Conservation (phyloP, 495 filamentous ascomycete species). For the Corynascus novoguineensis region DNA sequence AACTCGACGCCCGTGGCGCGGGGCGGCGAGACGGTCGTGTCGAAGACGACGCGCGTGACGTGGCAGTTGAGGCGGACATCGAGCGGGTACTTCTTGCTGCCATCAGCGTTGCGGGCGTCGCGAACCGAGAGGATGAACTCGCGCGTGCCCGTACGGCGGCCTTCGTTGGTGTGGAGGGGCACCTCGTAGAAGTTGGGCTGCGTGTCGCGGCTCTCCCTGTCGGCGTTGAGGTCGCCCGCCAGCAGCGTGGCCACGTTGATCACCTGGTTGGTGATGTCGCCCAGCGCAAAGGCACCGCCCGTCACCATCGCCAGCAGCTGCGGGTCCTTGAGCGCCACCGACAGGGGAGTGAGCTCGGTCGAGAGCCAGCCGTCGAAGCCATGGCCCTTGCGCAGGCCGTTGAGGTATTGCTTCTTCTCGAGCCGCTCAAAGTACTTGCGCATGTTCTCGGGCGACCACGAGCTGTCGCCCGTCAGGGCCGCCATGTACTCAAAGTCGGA, state of each 20-base stretch:
- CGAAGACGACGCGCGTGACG: constrained; percentile 56
- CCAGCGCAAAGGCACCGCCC: constrained; percentile 49
- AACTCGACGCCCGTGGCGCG: constrained; percentile 59
- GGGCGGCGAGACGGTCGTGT: constrained; percentile 36
- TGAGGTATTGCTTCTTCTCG: constrained; percentile 51
- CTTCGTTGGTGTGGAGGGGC: constrained; percentile 44
- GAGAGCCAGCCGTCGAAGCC: constrained; percentile 56
- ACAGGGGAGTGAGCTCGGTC: constrained; percentile 44
- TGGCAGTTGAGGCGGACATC: constrained; percentile 56
- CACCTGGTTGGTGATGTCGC: constrained; percentile 34
- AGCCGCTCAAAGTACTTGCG: constrained; percentile 44
- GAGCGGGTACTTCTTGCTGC: constrained; percentile 51
- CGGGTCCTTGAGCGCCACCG: constrained; percentile 45
- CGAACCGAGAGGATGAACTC: constrained; percentile 51
- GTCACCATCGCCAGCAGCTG: constrained; percentile 48
- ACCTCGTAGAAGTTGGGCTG: constrained; percentile 44
- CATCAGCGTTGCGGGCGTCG: constrained; percentile 46
- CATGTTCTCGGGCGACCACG: constrained; percentile 47
- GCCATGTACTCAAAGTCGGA: constrained; percentile 44
- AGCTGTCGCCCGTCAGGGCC: constrained; percentile 44
- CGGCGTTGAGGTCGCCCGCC: constrained; percentile 49
- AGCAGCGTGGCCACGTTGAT: constrained; percentile 43
- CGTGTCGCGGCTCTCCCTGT: constrained; percentile 27
- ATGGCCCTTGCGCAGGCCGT: constrained; percentile 42
- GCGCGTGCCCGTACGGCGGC: constrained; percentile 46